Percentiles rank a stretch among this genome's conserved stretches.
Evolutionary conservation across 441 rosid genomes (phyloP).

Genomic region (Croton laevigatus): DNA sequence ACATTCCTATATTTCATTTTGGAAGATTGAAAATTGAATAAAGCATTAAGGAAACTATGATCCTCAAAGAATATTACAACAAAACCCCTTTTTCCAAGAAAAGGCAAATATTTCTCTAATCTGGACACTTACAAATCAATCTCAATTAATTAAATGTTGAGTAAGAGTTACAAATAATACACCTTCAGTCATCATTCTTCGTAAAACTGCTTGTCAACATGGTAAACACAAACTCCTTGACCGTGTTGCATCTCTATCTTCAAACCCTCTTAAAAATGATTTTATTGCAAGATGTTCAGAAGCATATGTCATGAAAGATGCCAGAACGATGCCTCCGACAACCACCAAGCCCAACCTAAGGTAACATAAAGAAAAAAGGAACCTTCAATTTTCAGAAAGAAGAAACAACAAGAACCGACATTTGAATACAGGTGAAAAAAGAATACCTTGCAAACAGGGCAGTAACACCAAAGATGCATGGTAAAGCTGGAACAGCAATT

Average conservation of each 20-base stretch:
- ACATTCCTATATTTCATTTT: conserved; percentile 8
- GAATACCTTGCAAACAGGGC: conserved; percentile 76
- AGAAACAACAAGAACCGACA: neutral
- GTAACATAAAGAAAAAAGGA: neutral
- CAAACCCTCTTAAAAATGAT: conserved; percentile 66
- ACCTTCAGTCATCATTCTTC: conserved; percentile 10
- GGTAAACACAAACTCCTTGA: conserved; percentile 41
- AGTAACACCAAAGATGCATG: conserved; percentile 73
- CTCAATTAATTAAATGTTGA: conserved; percentile 15
- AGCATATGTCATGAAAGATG: conserved; percentile 88
- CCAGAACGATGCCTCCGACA: conserved; percentile 71
- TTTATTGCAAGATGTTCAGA: conserved; percentile 70
- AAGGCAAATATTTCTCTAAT: conserved; percentile 12
- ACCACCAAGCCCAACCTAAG: conserved; percentile 74
- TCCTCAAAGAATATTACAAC: conserved; percentile 22
- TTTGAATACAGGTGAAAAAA: neutral
- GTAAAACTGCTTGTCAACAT: conserved; percentile 35
- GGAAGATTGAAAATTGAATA: conserved; percentile 6
- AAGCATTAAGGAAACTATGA: conserved; percentile 1
- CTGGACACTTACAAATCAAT: conserved; percentile 30
- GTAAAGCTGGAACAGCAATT: conserved; percentile 65
- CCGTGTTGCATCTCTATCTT: conserved; percentile 55
- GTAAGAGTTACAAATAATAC: conserved; percentile 17
- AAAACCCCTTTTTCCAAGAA: neutral
- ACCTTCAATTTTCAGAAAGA: neutral